phyloP scores from a whole-genome alignment of 129 eudicot genomes.

The Flaveria linearis region DNA sequence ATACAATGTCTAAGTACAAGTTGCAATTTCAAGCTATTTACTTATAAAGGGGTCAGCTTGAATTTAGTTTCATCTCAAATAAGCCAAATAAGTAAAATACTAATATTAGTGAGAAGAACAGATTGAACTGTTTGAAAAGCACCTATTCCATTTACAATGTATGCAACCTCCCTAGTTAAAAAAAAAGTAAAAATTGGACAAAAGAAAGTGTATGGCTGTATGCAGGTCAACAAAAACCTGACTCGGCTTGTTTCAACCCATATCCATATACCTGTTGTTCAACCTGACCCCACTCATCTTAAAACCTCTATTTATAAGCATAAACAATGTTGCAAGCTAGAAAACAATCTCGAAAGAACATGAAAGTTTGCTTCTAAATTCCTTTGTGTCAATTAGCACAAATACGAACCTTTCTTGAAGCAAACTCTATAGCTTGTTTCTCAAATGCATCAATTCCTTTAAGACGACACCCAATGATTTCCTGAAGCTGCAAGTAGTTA shows the following conservation, averaged over 20 bases:
- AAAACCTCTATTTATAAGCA: neutral
- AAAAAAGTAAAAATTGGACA: neutral
- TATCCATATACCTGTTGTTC: neutral
- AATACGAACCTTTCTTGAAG: conserved; percentile 82
- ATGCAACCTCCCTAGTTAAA: neutral
- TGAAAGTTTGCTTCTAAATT: neutral
- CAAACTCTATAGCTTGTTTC: conserved; percentile 92
- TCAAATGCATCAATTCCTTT: conserved; percentile 95
- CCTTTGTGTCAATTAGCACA: conserved; percentile 5
- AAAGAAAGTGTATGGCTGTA: too few species aligned
- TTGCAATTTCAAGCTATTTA: neutral
- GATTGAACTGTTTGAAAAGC: neutral
- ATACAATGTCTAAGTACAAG: neutral
- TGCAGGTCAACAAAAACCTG: conserved; percentile 8
- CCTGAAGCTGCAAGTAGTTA: conserved; percentile 93
- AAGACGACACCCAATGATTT: conserved; percentile 86
- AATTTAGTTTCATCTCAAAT: neutral
- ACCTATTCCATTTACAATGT: conserved; percentile 2
- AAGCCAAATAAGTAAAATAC: too few species aligned
- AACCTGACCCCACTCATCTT: neutral
- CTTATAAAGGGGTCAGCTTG: neutral
- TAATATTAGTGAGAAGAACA: too few species aligned
- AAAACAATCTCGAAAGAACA: conserved; percentile 6
- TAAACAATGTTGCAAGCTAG: conserved; percentile 5
- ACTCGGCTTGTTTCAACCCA: neutral